Base-by-base conservation (phyloP, 352 stramenopile species). In the Globisporangium emineosum region DNA sequence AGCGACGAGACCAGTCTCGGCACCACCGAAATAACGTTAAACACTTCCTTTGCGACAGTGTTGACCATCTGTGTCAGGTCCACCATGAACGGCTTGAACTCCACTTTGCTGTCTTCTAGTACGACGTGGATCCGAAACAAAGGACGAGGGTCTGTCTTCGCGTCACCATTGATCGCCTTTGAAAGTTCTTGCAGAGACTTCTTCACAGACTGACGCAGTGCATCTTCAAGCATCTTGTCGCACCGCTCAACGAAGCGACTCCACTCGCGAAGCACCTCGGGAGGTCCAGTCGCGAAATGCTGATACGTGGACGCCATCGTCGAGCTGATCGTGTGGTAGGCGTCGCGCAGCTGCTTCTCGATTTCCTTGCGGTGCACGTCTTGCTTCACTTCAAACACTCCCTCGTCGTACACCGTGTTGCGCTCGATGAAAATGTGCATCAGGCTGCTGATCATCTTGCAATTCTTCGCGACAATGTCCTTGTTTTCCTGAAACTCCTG, bases 51-150 rank as follows among this genome's bases (percentile, higher is more conserved):
- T 2, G 91, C 89, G 7, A 98, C 89, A 9, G 79, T 93, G 71
- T 98, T 98, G 15, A 98, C 91, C 76, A 97, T 97, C 61, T 98
- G 91, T 1, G 91, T 98, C 0, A 98, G 75, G 59, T 98, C 90
- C 3, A 94, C 82, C 89, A 98, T 98, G 43, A 95, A 90, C 6
- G 96, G 96, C 50, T 91, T 90, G 69, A 98, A 98, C 67, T 97
- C 92, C 21, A 98, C 91, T 53, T 88, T 89, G 57, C 79, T 96
- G 59, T 97, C 88, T 76, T 98, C 94, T 12, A 98, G 81, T 19
- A 98, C 84, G 7, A 98, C 89, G 57, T 98, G 93, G 32, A 98
- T 93, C 9, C 83, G 79, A 70, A 98, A 98, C 4, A 98, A 66
- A 6, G 94, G 93, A 4, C 96, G 84, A 17, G 93, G 94, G 32